These are phyloP conservation scores for Cladophialophora yegresii DNA, from an alignment of 2,329 filamentous ascomycete genomes.

Conservation along the genomic window DNA sequence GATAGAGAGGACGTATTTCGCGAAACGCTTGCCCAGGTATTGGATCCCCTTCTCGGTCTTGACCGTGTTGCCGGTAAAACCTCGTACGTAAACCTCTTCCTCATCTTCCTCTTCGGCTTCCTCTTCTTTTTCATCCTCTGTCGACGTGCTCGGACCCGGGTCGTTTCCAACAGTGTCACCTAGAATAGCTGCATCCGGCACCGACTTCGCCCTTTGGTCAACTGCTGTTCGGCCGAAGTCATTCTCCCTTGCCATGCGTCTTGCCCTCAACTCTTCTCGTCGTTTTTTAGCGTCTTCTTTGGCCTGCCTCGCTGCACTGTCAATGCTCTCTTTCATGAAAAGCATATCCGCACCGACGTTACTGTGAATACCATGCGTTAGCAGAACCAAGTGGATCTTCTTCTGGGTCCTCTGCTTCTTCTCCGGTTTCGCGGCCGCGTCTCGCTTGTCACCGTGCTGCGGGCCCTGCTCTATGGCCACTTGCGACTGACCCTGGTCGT, in stretches of 20 bases:
- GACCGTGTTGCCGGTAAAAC: conserved; percentile 59
- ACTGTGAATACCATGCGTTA: conserved; percentile 94
- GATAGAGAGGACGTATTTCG: conserved; percentile 83
- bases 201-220: conserved; percentile 30
- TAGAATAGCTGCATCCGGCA: conserved; percentile 32
- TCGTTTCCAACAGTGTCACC: conserved; percentile 38
- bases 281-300: conserved; percentile 67
- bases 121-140: conserved; percentile 38
- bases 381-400: conserved; percentile 83
- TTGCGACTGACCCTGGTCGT: conserved; percentile 41
- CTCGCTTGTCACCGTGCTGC: conserved; percentile 30
- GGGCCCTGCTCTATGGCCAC: conserved; percentile 36
- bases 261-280: conserved; percentile 54
- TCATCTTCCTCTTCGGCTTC: conserved; percentile 57
- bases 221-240: conserved; percentile 27
- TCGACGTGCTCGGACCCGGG: conserved; percentile 52
- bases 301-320: conserved; percentile 74
- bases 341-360: conserved; percentile 96
- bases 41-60: conserved; percentile 94
- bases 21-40: conserved; percentile 90
- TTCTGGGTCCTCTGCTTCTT: conserved; percentile 60
- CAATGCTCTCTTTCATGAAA: conserved; percentile 95
- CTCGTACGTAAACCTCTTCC: conserved; percentile 57
- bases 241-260: conserved; percentile 39
- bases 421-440: conserved; percentile 32